These are phyloP conservation scores for Ophiostoma novo-ulmi DNA, from an alignment of 2,329 filamentous ascomycete genomes.

Conservation along the genomic window DNA sequence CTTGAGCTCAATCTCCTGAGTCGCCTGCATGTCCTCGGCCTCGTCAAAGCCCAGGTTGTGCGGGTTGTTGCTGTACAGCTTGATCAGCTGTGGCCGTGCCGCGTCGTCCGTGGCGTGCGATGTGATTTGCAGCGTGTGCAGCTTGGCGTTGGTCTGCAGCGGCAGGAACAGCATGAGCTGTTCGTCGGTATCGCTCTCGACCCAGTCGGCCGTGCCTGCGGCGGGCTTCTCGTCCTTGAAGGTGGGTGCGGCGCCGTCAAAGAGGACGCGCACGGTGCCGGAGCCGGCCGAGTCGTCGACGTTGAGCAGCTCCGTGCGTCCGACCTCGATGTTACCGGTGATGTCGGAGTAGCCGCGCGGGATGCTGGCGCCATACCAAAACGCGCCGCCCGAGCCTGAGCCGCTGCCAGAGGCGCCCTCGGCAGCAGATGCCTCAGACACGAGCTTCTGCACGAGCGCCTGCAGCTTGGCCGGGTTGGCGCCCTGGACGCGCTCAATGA, in stretches of 20 bases:
- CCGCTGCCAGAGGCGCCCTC: conserved; percentile 36
- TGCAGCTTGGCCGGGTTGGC: conserved; percentile 68
- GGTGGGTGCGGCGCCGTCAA: conserved; percentile 36
- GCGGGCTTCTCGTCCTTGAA: conserved; percentile 56
- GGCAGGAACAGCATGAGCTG: conserved; percentile 91
- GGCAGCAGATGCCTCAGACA: conserved; percentile 53
- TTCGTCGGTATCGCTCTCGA: conserved; percentile 95
- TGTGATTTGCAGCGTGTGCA: conserved; percentile 78
- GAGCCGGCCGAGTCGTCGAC: conserved; percentile 71
- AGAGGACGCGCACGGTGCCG: conserved; percentile 61
- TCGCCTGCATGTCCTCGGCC: conserved; percentile 76
- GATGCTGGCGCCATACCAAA: conserved; percentile 68
- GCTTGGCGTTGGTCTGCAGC: conserved; percentile 80
- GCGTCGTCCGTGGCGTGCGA: conserved; percentile 70
- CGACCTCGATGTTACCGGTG: conserved; percentile 72
- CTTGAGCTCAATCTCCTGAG: conserved; percentile 71
- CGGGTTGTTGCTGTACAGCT: conserved; percentile 80
- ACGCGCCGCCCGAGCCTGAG: conserved; percentile 31
- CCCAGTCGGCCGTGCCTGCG: conserved; percentile 67
- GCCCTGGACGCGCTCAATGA: conserved; percentile 65
- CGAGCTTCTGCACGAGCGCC: conserved; percentile 65
- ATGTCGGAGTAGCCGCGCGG: conserved; percentile 81
- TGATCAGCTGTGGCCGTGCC: conserved; percentile 73
- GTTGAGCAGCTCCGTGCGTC: conserved; percentile 82
- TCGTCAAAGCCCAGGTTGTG: conserved; percentile 94